Evolutionary conservation across 2,329 filamentous ascomycete species (phyloP), one percentile per base, ranked within the genome.

Genomic region (Hymenotorrendiella dingleyae): DNA sequence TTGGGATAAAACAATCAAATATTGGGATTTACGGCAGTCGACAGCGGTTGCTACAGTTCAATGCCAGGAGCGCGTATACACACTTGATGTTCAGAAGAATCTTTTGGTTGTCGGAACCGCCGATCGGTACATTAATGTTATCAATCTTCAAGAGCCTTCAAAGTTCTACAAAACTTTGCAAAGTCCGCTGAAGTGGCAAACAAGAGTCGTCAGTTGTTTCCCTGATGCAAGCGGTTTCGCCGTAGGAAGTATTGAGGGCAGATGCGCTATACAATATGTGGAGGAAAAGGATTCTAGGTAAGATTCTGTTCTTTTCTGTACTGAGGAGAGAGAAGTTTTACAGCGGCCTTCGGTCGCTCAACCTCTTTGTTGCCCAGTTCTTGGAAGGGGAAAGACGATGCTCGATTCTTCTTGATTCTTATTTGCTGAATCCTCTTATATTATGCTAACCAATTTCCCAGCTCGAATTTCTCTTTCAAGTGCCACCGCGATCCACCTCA

Each of bases 141-240:
- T 98, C 67, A 89, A 95, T 67, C 78, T 98, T 42, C 82, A 84
- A 61, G 83, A 94, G 48, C 93, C 93, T 4, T 79, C 78, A 40
- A 88, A 87, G 57, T 88, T 96, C 66, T 96, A 94, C 78, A 98
- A 98, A 76, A 91, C 87, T 8, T 76, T 96, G 38, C 88, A 95
- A 67, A 95, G 88, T 60, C 93, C 93, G 3, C 76, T 98, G 33
- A 98, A 98, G 70, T 98, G 90, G 88, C 93, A 98, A 73, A 98
- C 93, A 2, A 76, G 91, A 45, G 88, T 94, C 10, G 86, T 97
- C 39, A 93, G 85, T 69, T 97, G 91, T 71, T 98, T 98, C 64
- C 81, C 83, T 11, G 91, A 98, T 62, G 85, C 88, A 6, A 82
- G 81, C 1, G 93, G 93, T 5, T 98, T 94, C 60, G 93, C 93